Base-by-base conservation (phyloP, 129 eudicot genomes). In the Daucus carota region DNA sequence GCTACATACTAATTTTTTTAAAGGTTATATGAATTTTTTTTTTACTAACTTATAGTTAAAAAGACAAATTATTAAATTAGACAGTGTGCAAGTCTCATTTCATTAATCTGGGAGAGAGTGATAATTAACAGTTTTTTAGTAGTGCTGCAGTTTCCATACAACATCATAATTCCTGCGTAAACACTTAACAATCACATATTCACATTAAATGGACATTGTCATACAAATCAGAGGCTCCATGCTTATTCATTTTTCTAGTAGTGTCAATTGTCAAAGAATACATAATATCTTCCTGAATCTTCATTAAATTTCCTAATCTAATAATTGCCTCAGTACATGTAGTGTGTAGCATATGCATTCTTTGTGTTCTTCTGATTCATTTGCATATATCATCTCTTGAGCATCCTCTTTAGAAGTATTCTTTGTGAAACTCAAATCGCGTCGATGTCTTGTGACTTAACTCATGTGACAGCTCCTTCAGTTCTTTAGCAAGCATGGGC, bases 351-450 rank as follows among this genome's bases (percentile, higher is more conserved):
- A 74, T 79, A 73, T 76, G 57, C 75, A 42, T 43, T 38, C 31
- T 54, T 40, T 24, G 26, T 26, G 52, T 69, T 76, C 76, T 75
- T 69, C 38, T 73, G 54, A 42, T 9, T 76, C 77, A 59, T 36
- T 72, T 66, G 38, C 31, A 34, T 40, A 60, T 70, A 15, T 75
- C 12, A 33, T 31, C 54, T 41, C 12, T 48, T 36, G 5, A 2
- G 40, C 40, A 46, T 70, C 28, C 62, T 52, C 45, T 71, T 86
- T 71, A 95, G 87, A 95, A 95, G 78, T 88, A 89, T 86, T 93
- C 98, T 80, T 95, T 95, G 86, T 95, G 99, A 75, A 95, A 95
- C 79, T 92, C 99, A 73, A 95, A 95, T 54, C 99, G 86, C 10
- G 99, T 91, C 1, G 99, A 91, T 66, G 99, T 91, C 90, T 85